Evolutionary conservation across 306 rosid genomes (phyloP).

Genomic region (Cicer judaicum): DNA sequence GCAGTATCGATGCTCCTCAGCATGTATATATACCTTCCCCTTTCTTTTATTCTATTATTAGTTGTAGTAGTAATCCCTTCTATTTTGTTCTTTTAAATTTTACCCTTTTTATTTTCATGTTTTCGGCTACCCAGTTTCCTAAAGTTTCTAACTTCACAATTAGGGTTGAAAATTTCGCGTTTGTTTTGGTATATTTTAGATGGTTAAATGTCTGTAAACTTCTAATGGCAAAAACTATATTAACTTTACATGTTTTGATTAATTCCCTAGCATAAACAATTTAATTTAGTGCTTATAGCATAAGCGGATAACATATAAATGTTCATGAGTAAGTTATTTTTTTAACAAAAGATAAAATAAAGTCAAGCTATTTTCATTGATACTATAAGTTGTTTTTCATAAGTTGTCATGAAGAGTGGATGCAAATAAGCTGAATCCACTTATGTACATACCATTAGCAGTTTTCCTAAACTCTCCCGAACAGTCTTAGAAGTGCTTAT

Average conservation of each 20-base stretch:
- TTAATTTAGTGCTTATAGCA: not conserved
- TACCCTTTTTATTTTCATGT: not conserved
- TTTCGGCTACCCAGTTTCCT: not conserved
- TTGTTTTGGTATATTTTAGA: not conserved
- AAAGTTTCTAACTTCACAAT: not conserved
- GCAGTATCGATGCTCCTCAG: slow-evolving; percentile 56
- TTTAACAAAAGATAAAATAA: not conserved
- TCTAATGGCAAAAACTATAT: not conserved
- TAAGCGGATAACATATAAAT: no score
- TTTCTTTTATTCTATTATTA: not conserved
- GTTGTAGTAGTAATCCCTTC: not conserved
- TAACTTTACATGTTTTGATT: not conserved
- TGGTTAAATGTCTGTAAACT: not conserved
- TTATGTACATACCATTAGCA: no score
- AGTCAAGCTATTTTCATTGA: not conserved
- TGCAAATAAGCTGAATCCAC: no score
- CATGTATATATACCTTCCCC: slow-evolving; percentile 43
- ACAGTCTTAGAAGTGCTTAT: not conserved
- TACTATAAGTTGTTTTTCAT: not conserved
- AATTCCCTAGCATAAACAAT: not conserved
- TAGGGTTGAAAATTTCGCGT: not conserved
- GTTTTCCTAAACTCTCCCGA: not conserved
- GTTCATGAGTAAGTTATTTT: not conserved
- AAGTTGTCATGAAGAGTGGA: not conserved
- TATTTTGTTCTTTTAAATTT: not conserved